phyloP scores from a whole-genome alignment of 148 eudicot genomes.

The Persicaria maculosa region DNA sequence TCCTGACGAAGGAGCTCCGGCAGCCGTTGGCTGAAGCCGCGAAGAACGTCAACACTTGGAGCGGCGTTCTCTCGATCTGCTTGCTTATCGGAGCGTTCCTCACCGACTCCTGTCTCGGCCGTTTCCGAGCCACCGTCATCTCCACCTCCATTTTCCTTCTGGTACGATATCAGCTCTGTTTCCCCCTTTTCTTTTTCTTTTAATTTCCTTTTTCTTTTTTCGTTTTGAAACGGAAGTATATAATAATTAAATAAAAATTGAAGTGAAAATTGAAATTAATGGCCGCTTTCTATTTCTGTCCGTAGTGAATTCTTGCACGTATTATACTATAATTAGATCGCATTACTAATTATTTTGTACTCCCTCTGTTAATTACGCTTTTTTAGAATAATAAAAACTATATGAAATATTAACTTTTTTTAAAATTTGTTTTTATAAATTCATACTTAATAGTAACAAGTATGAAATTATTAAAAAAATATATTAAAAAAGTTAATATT shows the following conservation, averaged over 20 bases:
- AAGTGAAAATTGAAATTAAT: too few species aligned
- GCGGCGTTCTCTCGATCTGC: conserved; percentile 31
- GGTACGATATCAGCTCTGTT: conserved; percentile 20
- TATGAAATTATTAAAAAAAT: too few species aligned
- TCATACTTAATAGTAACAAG: too few species aligned
- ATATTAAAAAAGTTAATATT: too few species aligned
- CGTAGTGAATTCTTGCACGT: neutral
- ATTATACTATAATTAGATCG: too few species aligned
- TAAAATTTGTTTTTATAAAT: too few species aligned
- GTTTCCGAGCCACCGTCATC: conserved; percentile 49
- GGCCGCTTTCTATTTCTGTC: neutral
- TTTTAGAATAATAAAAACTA: too few species aligned
- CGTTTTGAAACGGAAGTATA: neutral
- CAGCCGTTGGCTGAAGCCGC: conserved; percentile 49
- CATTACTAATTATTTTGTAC: too few species aligned
- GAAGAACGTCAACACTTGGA: conserved; percentile 55
- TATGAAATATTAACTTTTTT: too few species aligned
- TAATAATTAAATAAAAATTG: neutral
- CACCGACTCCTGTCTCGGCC: conserved; percentile 65
- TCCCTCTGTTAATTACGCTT: too few species aligned
- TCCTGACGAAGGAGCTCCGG: conserved; percentile 35
- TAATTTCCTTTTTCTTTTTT: neutral
- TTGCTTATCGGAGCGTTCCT: conserved; percentile 41
- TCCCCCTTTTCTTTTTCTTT: neutral
- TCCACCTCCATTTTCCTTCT: conserved; percentile 43